Evolutionary conservation across 352 stramenopile genomes (phyloP), one percentile per base, ranked within the genome.

Genomic region (Chrysophaeum taylorii): DNA sequence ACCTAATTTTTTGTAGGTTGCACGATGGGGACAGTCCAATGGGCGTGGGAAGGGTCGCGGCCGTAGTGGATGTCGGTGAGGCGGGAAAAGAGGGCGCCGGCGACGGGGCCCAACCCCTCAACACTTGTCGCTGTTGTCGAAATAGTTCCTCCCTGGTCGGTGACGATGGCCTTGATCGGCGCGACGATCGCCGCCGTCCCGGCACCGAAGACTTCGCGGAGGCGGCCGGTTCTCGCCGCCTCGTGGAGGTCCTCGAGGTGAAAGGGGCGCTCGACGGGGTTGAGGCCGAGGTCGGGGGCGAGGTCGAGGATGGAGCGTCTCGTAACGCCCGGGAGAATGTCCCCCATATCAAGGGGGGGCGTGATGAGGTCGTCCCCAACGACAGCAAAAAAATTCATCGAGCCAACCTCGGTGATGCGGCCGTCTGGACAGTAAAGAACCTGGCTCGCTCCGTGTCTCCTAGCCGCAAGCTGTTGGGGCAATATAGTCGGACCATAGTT

Each of bases 241-340:
- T 94, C 87, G 68, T 85, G 78, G 71, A 99, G 81, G 79, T 98
- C 88, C 68, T 86, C 82, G 88, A 99, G 97, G 45, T 81, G 96
- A 54, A 96, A 86, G 73, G 90, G 89, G 42, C 83, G 81, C 80
- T 99, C 94, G 35, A 98, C 93, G 69, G 97, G 92, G 57, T 84
- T 82, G 78, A 93, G 87, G 69, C 86, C 84, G 91, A 91, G 97
- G 69, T 84, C 80, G 57, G 84, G 81, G 7, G 90, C 83, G 25
- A 98, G 80, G 53, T 93, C 82, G 64, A 98, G 76, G 72, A 98
- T 95, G 62, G 88, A 97, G 74, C 95, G 84, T 48, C 94, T 83
- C 12, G 94, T 98, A 36, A 99, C 94, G 36, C 94, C 94, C 4
- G 94, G 92, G 18, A 99, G 81, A 70, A 99, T 99, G 76, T 98